These are phyloP conservation scores for Cladophialophora carrionii DNA, from an alignment of 2,329 filamentous ascomycete species.

Conservation along the genomic window DNA sequence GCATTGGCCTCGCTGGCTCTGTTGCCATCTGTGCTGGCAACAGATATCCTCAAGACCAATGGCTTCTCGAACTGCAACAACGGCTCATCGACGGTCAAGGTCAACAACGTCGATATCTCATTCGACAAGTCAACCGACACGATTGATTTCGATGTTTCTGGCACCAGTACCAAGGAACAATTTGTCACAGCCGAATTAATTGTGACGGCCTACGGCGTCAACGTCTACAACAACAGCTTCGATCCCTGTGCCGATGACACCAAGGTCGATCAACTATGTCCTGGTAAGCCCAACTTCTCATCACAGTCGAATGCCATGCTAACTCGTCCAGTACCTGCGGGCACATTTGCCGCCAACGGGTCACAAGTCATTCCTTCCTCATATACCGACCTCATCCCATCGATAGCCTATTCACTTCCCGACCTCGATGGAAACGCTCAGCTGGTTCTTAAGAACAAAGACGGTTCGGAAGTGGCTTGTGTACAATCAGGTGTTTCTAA, in stretches of 20 bases:
- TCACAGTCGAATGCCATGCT: conserved; percentile 4
- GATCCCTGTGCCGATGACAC: conserved; percentile 75
- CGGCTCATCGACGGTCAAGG: conserved; percentile 62
- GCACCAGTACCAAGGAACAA: conserved; percentile 71
- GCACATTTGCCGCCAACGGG: conserved; percentile 73
- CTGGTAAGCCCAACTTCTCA: conserved; percentile 59
- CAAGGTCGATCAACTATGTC: conserved; percentile 75
- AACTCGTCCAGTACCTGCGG: conserved; percentile 64
- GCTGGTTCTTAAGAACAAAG: conserved; percentile 69
- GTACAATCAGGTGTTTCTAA: conserved; percentile 81
- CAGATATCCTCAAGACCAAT: conserved; percentile 75
- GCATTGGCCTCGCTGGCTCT: conserved; percentile 32
- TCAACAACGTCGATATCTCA: conserved; percentile 73
- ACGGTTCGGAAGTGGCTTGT: conserved; percentile 73
- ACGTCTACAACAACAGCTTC: conserved; percentile 78
- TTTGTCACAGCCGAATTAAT: conserved; percentile 78
- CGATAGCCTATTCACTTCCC: conserved; percentile 86
- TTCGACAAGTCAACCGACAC: conserved; percentile 76
- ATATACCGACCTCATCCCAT: conserved; percentile 75
- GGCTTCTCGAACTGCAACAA: conserved; percentile 74
- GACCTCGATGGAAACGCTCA: conserved; percentile 87
- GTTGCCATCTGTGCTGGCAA: conserved; percentile 57
- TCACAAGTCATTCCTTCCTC: conserved; percentile 70
- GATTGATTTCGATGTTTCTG: conserved; percentile 80
- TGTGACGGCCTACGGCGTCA: conserved; percentile 80